These are phyloP conservation scores for Dactylellina leptospora DNA, from an alignment of 2,329 filamentous ascomycete species.

Conservation along the genomic window DNA sequence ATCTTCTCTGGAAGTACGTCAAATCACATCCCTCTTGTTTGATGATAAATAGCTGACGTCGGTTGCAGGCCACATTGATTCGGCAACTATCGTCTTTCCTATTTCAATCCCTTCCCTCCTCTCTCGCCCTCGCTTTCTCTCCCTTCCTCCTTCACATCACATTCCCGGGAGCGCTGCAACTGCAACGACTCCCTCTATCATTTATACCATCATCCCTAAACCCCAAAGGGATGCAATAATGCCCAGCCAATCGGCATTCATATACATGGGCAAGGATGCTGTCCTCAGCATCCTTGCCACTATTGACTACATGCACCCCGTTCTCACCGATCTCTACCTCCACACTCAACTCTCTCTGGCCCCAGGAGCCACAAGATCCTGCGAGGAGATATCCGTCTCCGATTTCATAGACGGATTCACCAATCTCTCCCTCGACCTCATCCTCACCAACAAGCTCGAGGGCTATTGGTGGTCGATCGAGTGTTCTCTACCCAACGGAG, in stretches of 20 bases:
- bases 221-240: conserved; percentile 4
- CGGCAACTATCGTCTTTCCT: neutral
- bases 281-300: conserved; percentile 33
- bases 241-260: conserved; percentile 22
- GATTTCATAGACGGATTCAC: conserved; percentile 38
- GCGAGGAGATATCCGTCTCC: conserved; percentile 7
- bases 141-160: no score
- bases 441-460: conserved; percentile 24
- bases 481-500: conserved; percentile 40
- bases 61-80: neutral
- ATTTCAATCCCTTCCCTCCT: conserved; percentile 17
- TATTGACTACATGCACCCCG: conserved; percentile 14
- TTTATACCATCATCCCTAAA: conserved; percentile 1
- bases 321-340: conserved; percentile 30
- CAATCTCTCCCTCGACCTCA: conserved; percentile 20
- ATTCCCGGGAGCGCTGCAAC: neutral
- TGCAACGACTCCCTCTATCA: neutral
- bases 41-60: neutral
- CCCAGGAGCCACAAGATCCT: conserved; percentile 9
- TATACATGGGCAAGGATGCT: conserved; percentile 36
- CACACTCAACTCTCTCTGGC: conserved; percentile 21
- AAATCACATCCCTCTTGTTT: neutral
- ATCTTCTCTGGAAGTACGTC: neutral
- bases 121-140: neutral
- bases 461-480: conserved; percentile 43